Base-by-base conservation (phyloP, 140 eudicot genomes). In the Ambrosia hybrid region DNA sequence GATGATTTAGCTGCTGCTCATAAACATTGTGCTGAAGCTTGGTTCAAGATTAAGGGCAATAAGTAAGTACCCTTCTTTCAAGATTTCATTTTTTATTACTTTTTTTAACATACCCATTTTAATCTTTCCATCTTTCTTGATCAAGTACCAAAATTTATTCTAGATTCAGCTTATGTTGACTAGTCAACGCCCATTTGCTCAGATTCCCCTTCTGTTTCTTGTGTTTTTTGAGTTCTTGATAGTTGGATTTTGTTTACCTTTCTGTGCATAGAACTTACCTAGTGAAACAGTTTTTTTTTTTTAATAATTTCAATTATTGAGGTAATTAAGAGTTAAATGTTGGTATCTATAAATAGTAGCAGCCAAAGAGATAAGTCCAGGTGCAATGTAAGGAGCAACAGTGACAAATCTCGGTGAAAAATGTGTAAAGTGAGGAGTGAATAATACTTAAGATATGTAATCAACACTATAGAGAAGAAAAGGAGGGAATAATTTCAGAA, bases 31-130 rank as follows among this genome's bases (percentile, higher is more conserved):
- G n/a, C n/a, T n/a, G n/a, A n/a, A n/a, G n/a, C n/a, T n/a, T n/a
- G n/a, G n/a, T n/a, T n/a, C n/a, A n/a, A n/a, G n/a, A 92, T 93
- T 69, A 90, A 83, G 78, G 98, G 98, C 17, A 93, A 93, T 85
- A 93, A 83, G 98, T 93, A 82, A 82, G 95, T 46, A n/a, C 9
- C 9, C 52, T 0, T 46, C 12, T 65, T 74, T 46, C 62, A 77
- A 77, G 73, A 51, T 70, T 74, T 48, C 6, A 21, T n/a, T 57
- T 57, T 73, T 80, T 77, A 67, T 63, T 38, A 51, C 5, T 63
- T 55, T 39, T 70, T 4, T 76, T 26, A 2, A 45, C 21, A 37
- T 45, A 80, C 76, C 70, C 69, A 71, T 16, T 51, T 60, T 30
- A 16, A 11, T 55, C 9, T 77, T 77, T 61, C 36, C 57, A 10